phyloP scores from a whole-genome alignment of 345 rosid genomes.

The Conringia planisiliqua region DNA sequence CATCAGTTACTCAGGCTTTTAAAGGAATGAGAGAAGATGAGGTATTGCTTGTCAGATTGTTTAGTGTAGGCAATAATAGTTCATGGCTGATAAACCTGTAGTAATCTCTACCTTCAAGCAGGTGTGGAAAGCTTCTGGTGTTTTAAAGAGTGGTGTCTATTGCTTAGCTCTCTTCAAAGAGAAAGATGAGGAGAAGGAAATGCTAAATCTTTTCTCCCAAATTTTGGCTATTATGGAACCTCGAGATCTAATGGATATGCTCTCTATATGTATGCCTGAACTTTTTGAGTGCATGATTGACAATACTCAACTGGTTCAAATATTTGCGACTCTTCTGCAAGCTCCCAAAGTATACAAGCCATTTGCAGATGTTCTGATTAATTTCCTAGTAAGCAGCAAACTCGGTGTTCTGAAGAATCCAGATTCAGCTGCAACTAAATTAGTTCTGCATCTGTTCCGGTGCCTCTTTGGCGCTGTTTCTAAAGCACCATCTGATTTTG shows the following conservation, averaged over 20 bases:
- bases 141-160: conserved; percentile 85
- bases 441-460: conserved; percentile 86
- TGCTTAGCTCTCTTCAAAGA: conserved; percentile 95
- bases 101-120: conserved; percentile 36
- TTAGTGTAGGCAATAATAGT: conserved; percentile 10
- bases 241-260: conserved; percentile 98
- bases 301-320: conserved; percentile 80
- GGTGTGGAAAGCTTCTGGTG: conserved; percentile 98
- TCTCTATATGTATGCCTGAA: conserved; percentile 91
- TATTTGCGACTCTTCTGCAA: conserved; percentile 82
- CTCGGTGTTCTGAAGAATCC: conserved; percentile 83
- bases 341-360: conserved; percentile 77
- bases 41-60: conserved; percentile 44
- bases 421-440: conserved; percentile 76
- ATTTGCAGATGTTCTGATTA: conserved; percentile 84
- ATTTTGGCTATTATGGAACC: conserved; percentile 94
- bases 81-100: conserved; percentile 16
- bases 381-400: conserved; percentile 81
- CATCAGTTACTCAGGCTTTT: conserved; percentile 62
- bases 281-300: conserved; percentile 94
- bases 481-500: conserved; percentile 89
- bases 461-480: conserved; percentile 87
- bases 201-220: conserved; percentile 82
- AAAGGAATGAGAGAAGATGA: conserved; percentile 97
- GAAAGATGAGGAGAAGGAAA: conserved; percentile 94